phyloP scores from a whole-genome alignment of 345 rosid genomes.

The Dipteronia dyeriana region DNA sequence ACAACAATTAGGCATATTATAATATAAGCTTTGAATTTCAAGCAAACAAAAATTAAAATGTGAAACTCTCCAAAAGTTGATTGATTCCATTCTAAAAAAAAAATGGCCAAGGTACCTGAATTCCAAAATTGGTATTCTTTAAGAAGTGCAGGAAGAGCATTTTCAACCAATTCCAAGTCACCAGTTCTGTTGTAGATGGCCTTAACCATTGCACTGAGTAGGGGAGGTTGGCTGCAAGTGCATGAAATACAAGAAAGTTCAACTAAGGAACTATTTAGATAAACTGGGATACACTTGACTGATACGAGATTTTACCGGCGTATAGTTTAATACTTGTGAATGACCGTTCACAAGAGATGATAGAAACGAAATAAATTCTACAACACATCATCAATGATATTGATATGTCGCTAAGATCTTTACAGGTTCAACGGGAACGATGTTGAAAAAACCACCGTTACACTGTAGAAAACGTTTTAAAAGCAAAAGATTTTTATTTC shows the following conservation, averaged over 20 bases:
- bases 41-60: not conserved
- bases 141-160: constrained; percentile 66
- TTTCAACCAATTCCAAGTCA: constrained; percentile 53
- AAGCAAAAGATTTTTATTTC: not conserved
- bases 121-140: constrained; percentile 82
- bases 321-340: not conserved
- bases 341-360: too few relatives aligned
- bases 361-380: not conserved
- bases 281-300: not conserved
- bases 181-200: constrained; percentile 66
- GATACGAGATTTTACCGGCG: not conserved
- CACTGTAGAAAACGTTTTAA: not conserved
- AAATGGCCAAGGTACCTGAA: constrained; percentile 45
- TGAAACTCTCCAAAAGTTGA: not conserved
- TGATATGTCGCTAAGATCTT: not conserved
- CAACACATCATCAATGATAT: not conserved
- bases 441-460: too few relatives aligned
- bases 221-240: constrained; percentile 80
- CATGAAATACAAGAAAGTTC: not conserved
- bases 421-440: not conserved
- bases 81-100: not conserved
- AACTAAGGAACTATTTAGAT: not conserved
- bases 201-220: constrained; percentile 79
- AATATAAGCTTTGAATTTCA: not conserved
- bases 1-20: constrained; percentile 1